phyloP scores from a whole-genome alignment of 495 filamentous ascomycete species.

The Lasiosphaeria ovina region DNA sequence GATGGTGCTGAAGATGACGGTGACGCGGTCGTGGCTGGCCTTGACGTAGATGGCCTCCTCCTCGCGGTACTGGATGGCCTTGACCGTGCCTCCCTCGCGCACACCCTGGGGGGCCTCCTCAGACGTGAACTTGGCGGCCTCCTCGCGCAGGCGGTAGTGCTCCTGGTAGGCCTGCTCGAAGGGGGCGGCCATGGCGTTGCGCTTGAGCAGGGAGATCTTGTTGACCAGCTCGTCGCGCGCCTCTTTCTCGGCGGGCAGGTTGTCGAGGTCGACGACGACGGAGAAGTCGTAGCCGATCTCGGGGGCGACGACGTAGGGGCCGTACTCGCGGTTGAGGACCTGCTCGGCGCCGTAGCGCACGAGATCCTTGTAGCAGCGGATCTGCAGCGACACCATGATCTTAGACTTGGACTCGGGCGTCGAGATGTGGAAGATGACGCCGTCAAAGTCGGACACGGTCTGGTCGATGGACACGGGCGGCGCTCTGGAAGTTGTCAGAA shows the following conservation, averaged over 20 bases:
- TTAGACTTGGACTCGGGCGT: conserved; percentile 90
- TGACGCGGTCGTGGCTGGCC: conserved; percentile 92
- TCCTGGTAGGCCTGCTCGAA: conserved; percentile 96
- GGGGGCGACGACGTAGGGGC: conserved; percentile 79
- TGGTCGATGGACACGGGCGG: conserved; percentile 88
- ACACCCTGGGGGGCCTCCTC: conserved; percentile 90
- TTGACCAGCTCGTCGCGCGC: conserved; percentile 79
- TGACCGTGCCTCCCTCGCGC: conserved; percentile 84
- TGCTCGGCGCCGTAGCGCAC: conserved; percentile 87
- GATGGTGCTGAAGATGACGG: conserved; percentile 97
- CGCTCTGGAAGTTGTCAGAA: conserved; percentile 53
- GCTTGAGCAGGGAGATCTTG: conserved; percentile 84
- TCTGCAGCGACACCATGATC: conserved; percentile 87
- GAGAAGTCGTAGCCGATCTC: conserved; percentile 96
- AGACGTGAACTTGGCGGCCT: conserved; percentile 83
- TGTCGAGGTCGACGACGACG: conserved; percentile 80
- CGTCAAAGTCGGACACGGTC: conserved; percentile 96
- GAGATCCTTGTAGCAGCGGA: conserved; percentile 92
- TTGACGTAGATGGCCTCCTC: conserved; percentile 99
- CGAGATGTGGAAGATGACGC: conserved; percentile 94
- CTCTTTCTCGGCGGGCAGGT: conserved; percentile 77
- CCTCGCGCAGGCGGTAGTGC: conserved; percentile 78
- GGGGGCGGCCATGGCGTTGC: conserved; percentile 96
- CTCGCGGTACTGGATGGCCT: conserved; percentile 96
- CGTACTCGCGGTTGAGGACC: conserved; percentile 92